Evolutionary conservation across 2,329 filamentous ascomycete species (phyloP).

Genomic region (Neofusicoccum umdonicola): DNA sequence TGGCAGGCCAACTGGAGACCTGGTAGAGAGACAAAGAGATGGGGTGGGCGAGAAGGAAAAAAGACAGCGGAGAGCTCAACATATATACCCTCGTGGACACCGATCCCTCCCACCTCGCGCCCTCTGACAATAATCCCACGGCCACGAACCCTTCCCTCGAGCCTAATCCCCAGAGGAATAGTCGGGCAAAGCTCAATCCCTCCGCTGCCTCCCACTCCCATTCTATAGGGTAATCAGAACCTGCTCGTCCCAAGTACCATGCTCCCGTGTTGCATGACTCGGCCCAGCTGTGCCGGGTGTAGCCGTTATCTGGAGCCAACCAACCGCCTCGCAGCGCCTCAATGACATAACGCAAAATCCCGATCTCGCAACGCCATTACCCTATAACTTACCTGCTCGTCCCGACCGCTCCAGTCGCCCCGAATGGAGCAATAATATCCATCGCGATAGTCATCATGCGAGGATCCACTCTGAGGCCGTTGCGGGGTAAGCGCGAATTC

Average conservation of each 20-base stretch:
- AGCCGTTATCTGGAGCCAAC: conserved; percentile 7
- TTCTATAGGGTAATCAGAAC: background rate
- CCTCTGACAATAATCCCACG: background rate
- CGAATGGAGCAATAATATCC: conserved; percentile 12
- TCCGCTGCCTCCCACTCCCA: background rate
- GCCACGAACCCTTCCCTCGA: conserved; percentile 4
- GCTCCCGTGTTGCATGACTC: background rate
- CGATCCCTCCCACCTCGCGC: background rate
- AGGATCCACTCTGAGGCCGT: background rate
- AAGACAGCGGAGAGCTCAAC: background rate
- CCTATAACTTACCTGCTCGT: background rate
- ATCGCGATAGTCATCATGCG: background rate
- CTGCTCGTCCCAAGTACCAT: background rate
- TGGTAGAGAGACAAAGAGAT: background rate
- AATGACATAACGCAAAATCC: conserved; percentile 15
- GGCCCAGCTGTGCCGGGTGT: conserved; percentile 3
- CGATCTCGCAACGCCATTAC: background rate
- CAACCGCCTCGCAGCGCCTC: background rate
- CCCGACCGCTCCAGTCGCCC: background rate
- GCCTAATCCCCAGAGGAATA: conserved; percentile 4
- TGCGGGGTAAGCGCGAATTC: background rate
- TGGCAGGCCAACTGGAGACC: background rate
- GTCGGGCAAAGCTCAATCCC: background rate
- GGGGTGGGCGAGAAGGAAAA: background rate
- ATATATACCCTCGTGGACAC: background rate